A percentile compares a stretch with the other conserved stretches of the same genome.
Evolutionary conservation across 1,139 yeast species (phyloP).

Genomic region (Debaryomyces sp.): DNA sequence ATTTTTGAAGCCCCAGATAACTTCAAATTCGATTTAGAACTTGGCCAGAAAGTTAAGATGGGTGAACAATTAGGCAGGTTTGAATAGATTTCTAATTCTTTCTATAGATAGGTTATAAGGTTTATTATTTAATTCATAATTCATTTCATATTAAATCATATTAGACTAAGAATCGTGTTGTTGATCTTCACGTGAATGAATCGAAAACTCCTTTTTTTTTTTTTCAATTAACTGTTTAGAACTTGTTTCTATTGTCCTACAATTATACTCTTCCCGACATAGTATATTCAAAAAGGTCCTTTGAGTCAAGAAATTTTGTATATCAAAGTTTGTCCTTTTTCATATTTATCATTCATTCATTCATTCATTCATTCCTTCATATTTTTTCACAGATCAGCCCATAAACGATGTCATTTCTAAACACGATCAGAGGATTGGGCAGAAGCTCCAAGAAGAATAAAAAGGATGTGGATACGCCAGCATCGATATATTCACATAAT

Average conservation of each 20-base stretch:
- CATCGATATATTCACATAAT: conserved; percentile 37
- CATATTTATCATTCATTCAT: neutral
- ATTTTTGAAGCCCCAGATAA: conserved; percentile 92
- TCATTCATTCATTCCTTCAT: neutral
- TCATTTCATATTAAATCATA: neutral
- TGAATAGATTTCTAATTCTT: conserved; percentile 4
- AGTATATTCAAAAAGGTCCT: neutral
- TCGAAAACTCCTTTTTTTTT: conserved; percentile 5
- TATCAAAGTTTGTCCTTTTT: neutral
- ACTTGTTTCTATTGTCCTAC: neutral
- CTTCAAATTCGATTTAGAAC: conserved; percentile 68
- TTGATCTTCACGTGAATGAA: conserved; percentile 3
- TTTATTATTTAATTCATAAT: conserved; percentile 2
- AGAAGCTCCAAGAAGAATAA: conserved; percentile 60
- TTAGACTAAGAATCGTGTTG: neutral
- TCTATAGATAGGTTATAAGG: conserved; percentile 3
- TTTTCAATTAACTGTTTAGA: neutral
- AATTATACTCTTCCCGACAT: neutral
- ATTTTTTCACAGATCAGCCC: neutral
- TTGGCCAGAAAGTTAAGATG: conserved; percentile 79
- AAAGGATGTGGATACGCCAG: conserved; percentile 42
- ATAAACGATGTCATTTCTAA: conserved; percentile 43
- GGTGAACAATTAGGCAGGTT: conserved; percentile 79
- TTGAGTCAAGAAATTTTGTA: neutral
- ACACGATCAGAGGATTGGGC: conserved; percentile 62